Evolutionary conservation across 345 rosid species (phyloP), one percentile per base, ranked within the genome.

Genomic region (Populus ilicifolia): DNA sequence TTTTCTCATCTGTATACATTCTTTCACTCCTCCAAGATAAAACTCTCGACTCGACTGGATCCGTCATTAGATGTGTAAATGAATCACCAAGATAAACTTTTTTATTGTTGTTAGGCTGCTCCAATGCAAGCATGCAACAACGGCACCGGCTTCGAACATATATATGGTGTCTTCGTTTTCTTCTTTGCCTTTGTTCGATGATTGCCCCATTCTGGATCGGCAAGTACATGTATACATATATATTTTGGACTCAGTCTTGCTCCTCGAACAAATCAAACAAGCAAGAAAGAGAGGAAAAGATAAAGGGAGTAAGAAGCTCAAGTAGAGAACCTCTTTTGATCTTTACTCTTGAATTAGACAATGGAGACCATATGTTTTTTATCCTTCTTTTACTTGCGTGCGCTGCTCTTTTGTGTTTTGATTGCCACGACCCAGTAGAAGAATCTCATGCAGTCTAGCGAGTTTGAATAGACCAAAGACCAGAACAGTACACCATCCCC

Each of bases 401-500:
- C 9, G 12, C 29, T 59, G 63, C 63, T 59, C 66, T 66, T 72
- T 75, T 73, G 67, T 62, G 13, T 59, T 71, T 83, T 72, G 56
- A 73, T 77, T 66, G 71, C 79, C 38, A 71, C 75, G 75, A 80
- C 74, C 71, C 79, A 10, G 12, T 72, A 46, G 62, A 71, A 79
- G 84, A 85, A 82, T 87, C 82, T 85, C 81, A 74, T 75, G 77
- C 85, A 76, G 67, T 59, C 64, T 68, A 73, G 61, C 20, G 61
- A 79, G 81, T 80, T 84, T 77, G 82, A 85, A 77, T 70, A 84
- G 86, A 79, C 85, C 86, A 82, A 77, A 80, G 78, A 85, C 85
- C 79, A 81, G 77, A 78, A 81, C 74, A 77, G 84, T 73, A 25
- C 25, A 16, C 36, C 77, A 67, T 17, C 71, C 7, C 20, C 59